Evolutionary conservation across 371 early-diverging fungal species (phyloP), one percentile per base, ranked within the genome.

Genomic region (Massospora cicadina): DNA sequence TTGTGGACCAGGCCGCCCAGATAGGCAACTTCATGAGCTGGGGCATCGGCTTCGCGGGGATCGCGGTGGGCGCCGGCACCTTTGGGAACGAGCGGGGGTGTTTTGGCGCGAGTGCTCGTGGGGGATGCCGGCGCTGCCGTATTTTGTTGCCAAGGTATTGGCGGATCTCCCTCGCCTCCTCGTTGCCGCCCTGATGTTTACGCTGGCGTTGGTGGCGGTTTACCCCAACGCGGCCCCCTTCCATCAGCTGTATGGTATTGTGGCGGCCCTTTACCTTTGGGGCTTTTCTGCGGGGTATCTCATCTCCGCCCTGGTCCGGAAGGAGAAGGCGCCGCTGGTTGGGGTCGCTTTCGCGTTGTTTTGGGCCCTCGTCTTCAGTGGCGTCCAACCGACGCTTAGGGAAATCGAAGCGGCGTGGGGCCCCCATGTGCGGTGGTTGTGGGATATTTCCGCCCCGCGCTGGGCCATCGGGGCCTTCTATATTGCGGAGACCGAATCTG

Each of bases 391-490:
- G 0, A 69, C 67, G 25, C 58, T 78, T 25, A 65, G 68, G 1
- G 69, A 72, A 33, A 73, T 79, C 32, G 67, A 71, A 55, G 54
- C 24, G 1, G 62, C 65, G 2, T 63, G 55, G 30, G 64, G 68
- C 0, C 63, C 69, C 25, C 59, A 55, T n/a, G 25, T 69, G 23
- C n/a, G 25, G 7, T 64, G 77, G 74, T 17, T 78, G 65, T 71
- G 70, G 66, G 60, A 71, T 33, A 66, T 77, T 7, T 78, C 78
- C 10, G 74, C 79, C 1, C 79, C 77, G 2, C 63, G 80, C 21
- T 79, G 75, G 67, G 79, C 79, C 5, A 72, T 80, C 55, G 79
- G 77, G 55, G 75, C 78, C 1, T 66, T 77, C 27, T 80, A 76
- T 56, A 56, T 80, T 57, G 69, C 66, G 30, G 80, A 80, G 66